phyloP scores from a whole-genome alignment of 2,329 filamentous ascomycete genomes.

The Phialemonium atrogriseum region DNA sequence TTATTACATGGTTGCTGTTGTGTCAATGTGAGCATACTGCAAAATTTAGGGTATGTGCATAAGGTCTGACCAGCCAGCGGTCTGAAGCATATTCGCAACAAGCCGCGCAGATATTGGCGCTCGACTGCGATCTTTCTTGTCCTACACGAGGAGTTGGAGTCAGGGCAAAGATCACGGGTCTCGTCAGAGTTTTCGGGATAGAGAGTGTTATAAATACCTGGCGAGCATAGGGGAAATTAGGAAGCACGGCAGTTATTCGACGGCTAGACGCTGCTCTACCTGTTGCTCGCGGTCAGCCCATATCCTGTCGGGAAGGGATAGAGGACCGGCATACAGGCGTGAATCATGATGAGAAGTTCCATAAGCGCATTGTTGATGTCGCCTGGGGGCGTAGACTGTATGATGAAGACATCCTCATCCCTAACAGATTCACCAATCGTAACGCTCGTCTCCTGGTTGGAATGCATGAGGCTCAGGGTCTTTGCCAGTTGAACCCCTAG shows the following conservation, averaged over 20 bases:
- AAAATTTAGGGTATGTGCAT: no score
- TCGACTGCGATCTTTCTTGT: conserved; percentile 52
- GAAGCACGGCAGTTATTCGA: conserved; percentile 89
- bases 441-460: conserved; percentile 80
- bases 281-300: conserved; percentile 45
- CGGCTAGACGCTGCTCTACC: conserved; percentile 61
- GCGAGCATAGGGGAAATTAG: conserved; percentile 91
- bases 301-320: no score
- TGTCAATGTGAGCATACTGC: no score
- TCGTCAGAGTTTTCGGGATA: no score
- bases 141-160: no score
- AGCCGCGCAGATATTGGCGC: conserved; percentile 92
- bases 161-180: conserved; percentile 57
- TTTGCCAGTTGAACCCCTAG: conserved; percentile 71
- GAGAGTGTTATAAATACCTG: no score
- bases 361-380: conserved; percentile 97
- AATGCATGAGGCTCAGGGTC: conserved; percentile 75
- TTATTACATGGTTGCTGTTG: conserved; percentile 82
- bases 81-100: conserved; percentile 96
- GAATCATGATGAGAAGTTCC: conserved; percentile 98
- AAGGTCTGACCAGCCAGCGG: conserved; percentile 84
- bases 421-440: conserved; percentile 93
- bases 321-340: conserved; percentile 84
- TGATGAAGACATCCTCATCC: conserved; percentile 80
- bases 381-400: conserved; percentile 89